Evolutionary conservation across 768 basidiomycete genomes (phyloP).

Genomic region (Trametes punicea): DNA sequence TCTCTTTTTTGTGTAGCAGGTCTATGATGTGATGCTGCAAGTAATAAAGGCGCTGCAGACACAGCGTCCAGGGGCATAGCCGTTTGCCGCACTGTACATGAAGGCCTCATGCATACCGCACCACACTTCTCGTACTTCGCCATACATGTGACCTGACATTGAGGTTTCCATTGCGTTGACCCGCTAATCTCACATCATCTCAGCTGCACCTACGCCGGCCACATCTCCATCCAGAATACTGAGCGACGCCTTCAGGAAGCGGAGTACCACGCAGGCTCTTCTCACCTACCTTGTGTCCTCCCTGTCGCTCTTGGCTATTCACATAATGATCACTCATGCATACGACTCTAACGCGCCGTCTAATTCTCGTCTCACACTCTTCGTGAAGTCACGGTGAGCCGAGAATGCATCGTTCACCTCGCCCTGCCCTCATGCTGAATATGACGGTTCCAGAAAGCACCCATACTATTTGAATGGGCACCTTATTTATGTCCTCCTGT

Average conservation of each 20-base stretch:
- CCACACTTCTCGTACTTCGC: too few relatives aligned
- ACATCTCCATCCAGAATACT: constrained; percentile 53
- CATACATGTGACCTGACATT: too few relatives aligned
- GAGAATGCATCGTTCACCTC: constrained; percentile 11
- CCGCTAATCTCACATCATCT: not conserved
- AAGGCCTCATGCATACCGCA: too few relatives aligned
- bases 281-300: constrained; percentile 48
- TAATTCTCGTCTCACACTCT: constrained; percentile 48
- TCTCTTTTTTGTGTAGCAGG: too few relatives aligned
- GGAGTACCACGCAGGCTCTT: constrained; percentile 43
- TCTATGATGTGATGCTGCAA: too few relatives aligned
- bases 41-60: too few relatives aligned
- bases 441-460: constrained; percentile 51
- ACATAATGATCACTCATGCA: constrained; percentile 38
- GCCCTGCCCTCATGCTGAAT: not conserved
- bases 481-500: constrained; percentile 54
- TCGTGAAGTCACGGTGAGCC: constrained; percentile 69
- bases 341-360: constrained; percentile 31
- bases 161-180: not conserved
- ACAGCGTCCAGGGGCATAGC: too few relatives aligned
- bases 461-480: constrained; percentile 72
- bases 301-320: constrained; percentile 39
- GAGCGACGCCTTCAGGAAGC: constrained; percentile 43
- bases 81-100: too few relatives aligned
- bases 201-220: constrained; percentile 44